A percentile compares a stretch with the other conserved stretches of the same genome.
Conservation (phyloP, 805 yeast species). For the Danielia reshetovae region DNA sequence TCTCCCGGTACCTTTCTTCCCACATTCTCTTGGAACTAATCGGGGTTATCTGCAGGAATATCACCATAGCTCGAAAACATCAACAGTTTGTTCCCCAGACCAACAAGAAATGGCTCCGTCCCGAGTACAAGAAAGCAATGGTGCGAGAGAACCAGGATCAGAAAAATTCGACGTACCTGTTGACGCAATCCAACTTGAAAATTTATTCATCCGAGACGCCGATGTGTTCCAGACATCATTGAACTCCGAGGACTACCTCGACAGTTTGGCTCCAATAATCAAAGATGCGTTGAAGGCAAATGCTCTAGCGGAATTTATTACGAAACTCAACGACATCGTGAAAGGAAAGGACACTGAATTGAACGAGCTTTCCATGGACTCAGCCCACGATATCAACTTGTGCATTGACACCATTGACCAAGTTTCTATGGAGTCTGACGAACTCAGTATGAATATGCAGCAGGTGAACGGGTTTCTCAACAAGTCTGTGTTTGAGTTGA, state of each 20-base stretch:
- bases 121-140: too few relatives aligned
- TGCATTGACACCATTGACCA: conserved; percentile 62
- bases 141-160: too few relatives aligned
- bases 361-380: conserved; percentile 55
- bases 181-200: conserved; percentile 33
- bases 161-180: too few relatives aligned
- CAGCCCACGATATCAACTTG: conserved; percentile 51
- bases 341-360: conserved; percentile 59
- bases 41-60: too few relatives aligned
- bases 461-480: conserved; percentile 56
- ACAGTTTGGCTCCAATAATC: conserved; percentile 74
- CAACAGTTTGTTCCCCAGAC: too few relatives aligned
- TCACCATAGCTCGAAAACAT: too few relatives aligned
- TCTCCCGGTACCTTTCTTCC: too few relatives aligned
- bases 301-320: conserved; percentile 53
- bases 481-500: conserved; percentile 62
- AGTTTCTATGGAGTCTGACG: conserved; percentile 55
- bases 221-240: conserved; percentile 45
- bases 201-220: conserved; percentile 36
- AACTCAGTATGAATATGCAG: conserved; percentile 51
- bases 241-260: conserved; percentile 66
- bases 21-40: too few relatives aligned
- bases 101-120: too few relatives aligned
- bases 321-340: conserved; percentile 53
- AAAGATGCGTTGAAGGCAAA: conserved; percentile 55